These are phyloP conservation scores for Paraphoma sp. DNA, from an alignment of 2,329 filamentous ascomycete species.

Conservation along the genomic window DNA sequence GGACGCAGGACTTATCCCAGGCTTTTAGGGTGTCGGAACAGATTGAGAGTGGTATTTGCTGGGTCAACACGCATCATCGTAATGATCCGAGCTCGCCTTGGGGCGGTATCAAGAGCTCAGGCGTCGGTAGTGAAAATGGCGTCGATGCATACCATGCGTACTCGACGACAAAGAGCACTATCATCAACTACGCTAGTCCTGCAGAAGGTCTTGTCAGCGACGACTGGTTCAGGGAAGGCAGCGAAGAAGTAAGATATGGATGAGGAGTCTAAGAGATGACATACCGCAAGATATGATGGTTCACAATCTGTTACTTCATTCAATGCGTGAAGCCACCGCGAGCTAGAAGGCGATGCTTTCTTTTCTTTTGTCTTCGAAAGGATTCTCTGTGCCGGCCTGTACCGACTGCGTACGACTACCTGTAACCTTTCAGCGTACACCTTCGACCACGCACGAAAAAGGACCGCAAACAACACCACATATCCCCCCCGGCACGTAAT, in stretches of 20 bases:
- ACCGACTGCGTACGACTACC: too few species aligned
- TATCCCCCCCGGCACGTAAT: too few species aligned
- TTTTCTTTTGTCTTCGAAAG: too few species aligned
- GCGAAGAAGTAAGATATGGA: conserved; percentile 66
- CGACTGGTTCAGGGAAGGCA: conserved; percentile 72
- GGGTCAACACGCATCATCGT: conserved; percentile 66
- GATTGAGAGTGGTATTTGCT: conserved; percentile 59
- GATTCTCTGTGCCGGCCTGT: too few species aligned
- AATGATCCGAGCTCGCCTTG: conserved; percentile 76
- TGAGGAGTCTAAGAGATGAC: too few species aligned
- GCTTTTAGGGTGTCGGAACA: conserved; percentile 55
- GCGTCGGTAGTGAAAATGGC: conserved; percentile 76
- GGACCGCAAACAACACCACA: too few species aligned
- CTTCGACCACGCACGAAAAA: too few species aligned
- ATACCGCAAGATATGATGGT: too few species aligned
- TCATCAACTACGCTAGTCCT: conserved; percentile 70
- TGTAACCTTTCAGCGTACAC: too few species aligned
- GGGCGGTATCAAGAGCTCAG: conserved; percentile 68
- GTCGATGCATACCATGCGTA: conserved; percentile 58
- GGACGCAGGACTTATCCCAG: conserved; percentile 58
- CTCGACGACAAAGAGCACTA: conserved; percentile 66
- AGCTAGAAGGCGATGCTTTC: too few species aligned
- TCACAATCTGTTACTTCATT: too few species aligned
- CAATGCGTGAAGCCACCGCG: too few species aligned
- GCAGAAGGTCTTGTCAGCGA: conserved; percentile 61